Base-by-base conservation (phyloP, 1,139 yeast genomes). In the Suhomyces maxii region DNA sequence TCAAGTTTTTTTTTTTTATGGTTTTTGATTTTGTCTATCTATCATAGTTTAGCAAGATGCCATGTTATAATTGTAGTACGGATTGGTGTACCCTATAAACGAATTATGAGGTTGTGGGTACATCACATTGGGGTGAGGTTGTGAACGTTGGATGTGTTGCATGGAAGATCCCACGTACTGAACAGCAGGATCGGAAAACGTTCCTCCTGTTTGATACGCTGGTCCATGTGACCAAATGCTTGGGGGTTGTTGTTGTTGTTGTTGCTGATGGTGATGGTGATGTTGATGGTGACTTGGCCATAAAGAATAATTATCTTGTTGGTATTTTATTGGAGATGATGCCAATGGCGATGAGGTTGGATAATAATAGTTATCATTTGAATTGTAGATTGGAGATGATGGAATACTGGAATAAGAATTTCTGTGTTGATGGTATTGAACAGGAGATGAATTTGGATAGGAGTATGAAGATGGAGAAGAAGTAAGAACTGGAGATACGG, bases 81-180 rank as follows among this genome's bases (percentile, higher is more conserved):
- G 76, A 48, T 71, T 71, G 26, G 71, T 55, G 50, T 69, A 71
- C n/a, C 76, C 74, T 38, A 68, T 70, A 52, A 61, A 68, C 46
- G 57, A 59, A 36, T 47, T 52, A 32, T 39, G 48, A 23, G 42
- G 45, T 36, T 45, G 53, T n/a, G 46, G 46, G 13, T 41, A 48
- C 52, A 50, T 45, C 40, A 36, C 37, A 18, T 26, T 37, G 28
- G 42, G 44, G 26, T 31, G 46, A 12, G 40, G 33, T 10, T 42
- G 45, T 3, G 31, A 44, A 10, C 45, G 26, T 32, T 50, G 51
- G 32, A 39, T 32, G 31, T 42, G 48, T 36, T 51, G 52, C 36
- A 42, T 41, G 13, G 41, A 36, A 7, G 53, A 26, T 13, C 53
- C 52, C 14, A 52, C 48, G 33, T 51, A 52, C 31, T 52, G 56